phyloP scores from a whole-genome alignment of 2,329 filamentous ascomycete species.

The Cryphonectria carpinicola region DNA sequence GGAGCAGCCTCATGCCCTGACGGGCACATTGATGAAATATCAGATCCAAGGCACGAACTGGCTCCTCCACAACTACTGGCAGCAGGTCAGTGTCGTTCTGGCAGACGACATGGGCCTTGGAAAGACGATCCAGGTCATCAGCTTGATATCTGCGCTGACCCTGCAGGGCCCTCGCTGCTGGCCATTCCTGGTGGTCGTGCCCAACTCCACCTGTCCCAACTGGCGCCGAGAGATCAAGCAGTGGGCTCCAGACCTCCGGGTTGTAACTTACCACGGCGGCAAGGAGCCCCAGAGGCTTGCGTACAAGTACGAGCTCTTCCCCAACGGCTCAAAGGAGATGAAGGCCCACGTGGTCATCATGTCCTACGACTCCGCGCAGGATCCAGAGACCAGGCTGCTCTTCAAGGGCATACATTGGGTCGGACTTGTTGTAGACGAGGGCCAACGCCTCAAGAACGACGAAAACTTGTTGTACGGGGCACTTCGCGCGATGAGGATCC shows the following conservation, averaged over 20 bases:
- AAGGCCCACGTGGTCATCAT: conserved; percentile 91
- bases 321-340: conserved; percentile 65
- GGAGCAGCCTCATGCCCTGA: conserved; percentile 75
- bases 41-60: conserved; percentile 94
- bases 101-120: conserved; percentile 98
- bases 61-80: conserved; percentile 89
- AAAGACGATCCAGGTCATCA: conserved; percentile 93
- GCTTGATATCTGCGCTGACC: conserved; percentile 75
- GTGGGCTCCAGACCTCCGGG: conserved; percentile 84
- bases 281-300: conserved; percentile 74
- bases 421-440: conserved; percentile 90
- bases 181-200: conserved; percentile 91
- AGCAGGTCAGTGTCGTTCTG: conserved; percentile 81
- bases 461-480: conserved; percentile 79
- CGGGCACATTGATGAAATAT: conserved; percentile 89
- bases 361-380: conserved; percentile 87
- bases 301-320: conserved; percentile 84
- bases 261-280: conserved; percentile 91
- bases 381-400: conserved; percentile 66
- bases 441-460: conserved; percentile 94
- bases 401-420: conserved; percentile 80
- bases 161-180: conserved; percentile 74
- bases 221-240: conserved; percentile 96
- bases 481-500: conserved; percentile 72
- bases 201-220: conserved; percentile 95